These are phyloP conservation scores for Ustilago esculenta DNA, from an alignment of 1,284 basidiomycete genomes.

Conservation along the genomic window DNA sequence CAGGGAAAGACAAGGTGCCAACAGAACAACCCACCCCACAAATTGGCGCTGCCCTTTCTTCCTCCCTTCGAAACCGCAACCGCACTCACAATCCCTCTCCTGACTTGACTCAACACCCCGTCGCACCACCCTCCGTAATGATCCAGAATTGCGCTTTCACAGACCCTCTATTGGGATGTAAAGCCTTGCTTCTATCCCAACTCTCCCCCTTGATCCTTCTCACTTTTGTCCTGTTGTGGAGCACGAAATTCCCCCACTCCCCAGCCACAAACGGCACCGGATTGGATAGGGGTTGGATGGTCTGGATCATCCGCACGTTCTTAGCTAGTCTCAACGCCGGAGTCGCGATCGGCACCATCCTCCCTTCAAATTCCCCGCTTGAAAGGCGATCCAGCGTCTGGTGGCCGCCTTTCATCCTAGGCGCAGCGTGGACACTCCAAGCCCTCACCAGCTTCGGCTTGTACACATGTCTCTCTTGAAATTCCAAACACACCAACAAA, in stretches of 20 bases:
- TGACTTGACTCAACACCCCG: too few species aligned
- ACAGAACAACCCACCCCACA: too few species aligned
- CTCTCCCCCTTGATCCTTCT: conserved; percentile 85
- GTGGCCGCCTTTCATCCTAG: conserved; percentile 75
- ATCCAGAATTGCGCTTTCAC: too few species aligned
- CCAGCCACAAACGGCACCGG: background rate
- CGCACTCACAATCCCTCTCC: background rate
- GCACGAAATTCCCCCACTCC: conserved; percentile 64
- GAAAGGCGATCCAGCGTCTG: background rate
- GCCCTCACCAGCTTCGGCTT: conserved; percentile 6
- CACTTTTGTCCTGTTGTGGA: conserved; percentile 84
- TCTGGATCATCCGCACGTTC: conserved; percentile 67
- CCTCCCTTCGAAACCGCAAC: background rate
- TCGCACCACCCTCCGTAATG: too few species aligned
- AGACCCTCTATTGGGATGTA: conserved; percentile 73
- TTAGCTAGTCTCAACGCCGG: conserved; percentile 56
- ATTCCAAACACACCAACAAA: background rate
- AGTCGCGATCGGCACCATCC: conserved; percentile 19
- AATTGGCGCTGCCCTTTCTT: background rate
- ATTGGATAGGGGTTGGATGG: background rate
- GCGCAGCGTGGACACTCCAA: conserved; percentile 76
- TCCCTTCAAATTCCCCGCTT: conserved; percentile 1
- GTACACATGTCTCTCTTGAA: conserved; percentile 7
- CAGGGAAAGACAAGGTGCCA: too few species aligned
- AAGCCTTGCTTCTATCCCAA: conserved; percentile 85